phyloP scores from a whole-genome alignment of 1,139 yeast species.

The Pichia inconspicua region DNA sequence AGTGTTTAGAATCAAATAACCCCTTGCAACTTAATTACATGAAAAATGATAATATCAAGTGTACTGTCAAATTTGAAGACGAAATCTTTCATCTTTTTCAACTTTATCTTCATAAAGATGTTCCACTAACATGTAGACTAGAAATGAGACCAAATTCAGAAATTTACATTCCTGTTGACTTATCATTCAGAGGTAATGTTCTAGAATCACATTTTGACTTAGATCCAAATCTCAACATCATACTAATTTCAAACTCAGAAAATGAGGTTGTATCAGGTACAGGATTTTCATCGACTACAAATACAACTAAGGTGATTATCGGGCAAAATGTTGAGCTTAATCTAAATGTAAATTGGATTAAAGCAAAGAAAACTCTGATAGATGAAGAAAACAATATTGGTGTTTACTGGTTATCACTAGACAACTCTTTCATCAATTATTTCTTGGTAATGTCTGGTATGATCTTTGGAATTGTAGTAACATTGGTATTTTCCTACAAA shows the following conservation, averaged over 20 bases:
- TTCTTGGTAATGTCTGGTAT: conserved; percentile 8
- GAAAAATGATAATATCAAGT: conserved; percentile 44
- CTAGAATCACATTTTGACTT: conserved; percentile 65
- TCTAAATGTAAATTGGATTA: conserved; percentile 55
- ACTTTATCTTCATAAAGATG: conserved; percentile 68
- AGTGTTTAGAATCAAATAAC: conserved; percentile 55
- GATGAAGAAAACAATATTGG: conserved; percentile 3
- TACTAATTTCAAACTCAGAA: conserved; percentile 32
- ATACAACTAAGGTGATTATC: conserved; percentile 55
- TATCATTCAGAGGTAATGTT: conserved; percentile 61
- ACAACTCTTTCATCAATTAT: conserved; percentile 4
- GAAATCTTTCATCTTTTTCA: conserved; percentile 67
- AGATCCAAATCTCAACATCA: conserved; percentile 51
- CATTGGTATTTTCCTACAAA: conserved; percentile 12
- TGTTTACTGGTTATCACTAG: conserved; percentile 7
- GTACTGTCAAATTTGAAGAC: conserved; percentile 60
- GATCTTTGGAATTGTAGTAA: conserved; percentile 9
- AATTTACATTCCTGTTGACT: conserved; percentile 51
- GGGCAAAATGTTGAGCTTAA: conserved; percentile 55
- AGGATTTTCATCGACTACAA: conserved; percentile 59
- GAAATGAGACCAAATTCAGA: conserved; percentile 48
- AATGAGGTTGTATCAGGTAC: conserved; percentile 40
- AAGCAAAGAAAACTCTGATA: conserved; percentile 6
- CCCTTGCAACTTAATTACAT: conserved; percentile 51
- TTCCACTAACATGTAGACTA: conserved; percentile 63